A percentile compares a stretch with the other conserved stretches of the same genome.
Conservation (phyloP, 2,329 filamentous ascomycete species). For the Dactylonectria estremocensis region DNA sequence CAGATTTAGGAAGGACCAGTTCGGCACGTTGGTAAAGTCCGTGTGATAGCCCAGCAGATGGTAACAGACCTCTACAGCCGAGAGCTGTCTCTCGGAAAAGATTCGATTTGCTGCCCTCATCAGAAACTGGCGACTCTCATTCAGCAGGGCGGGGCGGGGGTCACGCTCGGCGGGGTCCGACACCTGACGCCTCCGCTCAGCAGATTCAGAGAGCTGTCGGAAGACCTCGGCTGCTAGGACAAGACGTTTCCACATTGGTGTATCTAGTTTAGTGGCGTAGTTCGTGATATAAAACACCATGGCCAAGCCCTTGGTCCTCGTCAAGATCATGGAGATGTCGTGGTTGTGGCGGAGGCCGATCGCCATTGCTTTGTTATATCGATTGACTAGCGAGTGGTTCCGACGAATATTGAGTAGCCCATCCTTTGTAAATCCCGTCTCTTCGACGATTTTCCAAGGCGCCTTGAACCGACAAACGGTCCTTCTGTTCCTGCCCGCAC, state of each 20-base stretch:
- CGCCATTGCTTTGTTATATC: constrained; percentile 25
- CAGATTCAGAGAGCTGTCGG: constrained; percentile 3
- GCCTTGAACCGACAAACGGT: constrained; percentile 25
- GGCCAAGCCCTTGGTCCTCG: constrained; percentile 10
- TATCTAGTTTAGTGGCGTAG: constrained; percentile 21
- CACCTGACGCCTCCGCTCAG: no score
- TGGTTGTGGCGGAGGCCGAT: constrained; percentile 24
- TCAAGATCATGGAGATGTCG: constrained; percentile 19
- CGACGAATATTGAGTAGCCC: constrained; percentile 11
- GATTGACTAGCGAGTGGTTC: constrained; percentile 18
- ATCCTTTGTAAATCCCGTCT: constrained; percentile 5
- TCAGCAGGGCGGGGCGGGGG: background rate
- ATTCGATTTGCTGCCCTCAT: constrained; percentile 5
- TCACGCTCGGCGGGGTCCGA: no score
- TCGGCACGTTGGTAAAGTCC: constrained; percentile 20
- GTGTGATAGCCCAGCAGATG: constrained; percentile 18
- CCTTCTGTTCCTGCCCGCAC: background rate
- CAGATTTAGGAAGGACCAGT: constrained; percentile 17
- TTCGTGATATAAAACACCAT: constrained; percentile 26
- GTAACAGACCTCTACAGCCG: constrained; percentile 21
- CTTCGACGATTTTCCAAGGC: constrained; percentile 17
- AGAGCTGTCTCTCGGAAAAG: no score
- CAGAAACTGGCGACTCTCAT: constrained; percentile 14
- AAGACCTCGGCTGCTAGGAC: constrained; percentile 10
- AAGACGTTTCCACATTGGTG: constrained; percentile 22